A percentile compares a stretch with the other conserved stretches of the same genome.
These are phyloP conservation scores for Ogataea haglerorum DNA, from an alignment of 805 yeast species.

Conservation along the genomic window DNA sequence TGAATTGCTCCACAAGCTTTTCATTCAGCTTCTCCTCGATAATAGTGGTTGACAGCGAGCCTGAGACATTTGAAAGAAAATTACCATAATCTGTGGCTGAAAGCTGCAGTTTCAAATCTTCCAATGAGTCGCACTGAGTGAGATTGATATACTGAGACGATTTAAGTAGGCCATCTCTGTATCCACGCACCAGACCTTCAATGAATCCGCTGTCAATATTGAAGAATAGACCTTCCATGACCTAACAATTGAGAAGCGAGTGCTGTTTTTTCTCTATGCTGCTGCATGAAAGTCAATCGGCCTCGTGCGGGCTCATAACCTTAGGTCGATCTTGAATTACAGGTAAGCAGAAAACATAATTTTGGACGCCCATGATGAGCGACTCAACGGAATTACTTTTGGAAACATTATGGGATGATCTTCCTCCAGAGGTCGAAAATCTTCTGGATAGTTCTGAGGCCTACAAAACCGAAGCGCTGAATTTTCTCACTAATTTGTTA, in stretches of 20 bases:
- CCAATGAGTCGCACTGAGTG: conserved; percentile 93
- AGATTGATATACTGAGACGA: conserved; percentile 82
- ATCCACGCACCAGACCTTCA: conserved; percentile 94
- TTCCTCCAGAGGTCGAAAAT: conserved; percentile 22
- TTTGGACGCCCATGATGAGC: neutral
- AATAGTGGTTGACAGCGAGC: conserved; percentile 80
- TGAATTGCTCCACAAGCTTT: conserved; percentile 78
- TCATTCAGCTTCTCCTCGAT: conserved; percentile 76
- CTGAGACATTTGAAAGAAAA: conserved; percentile 76
- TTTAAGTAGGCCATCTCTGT: conserved; percentile 76
- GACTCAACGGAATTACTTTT: conserved; percentile 31
- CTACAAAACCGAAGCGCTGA: conserved; percentile 35
- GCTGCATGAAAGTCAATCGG: conserved; percentile 10
- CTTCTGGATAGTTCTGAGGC: conserved; percentile 29
- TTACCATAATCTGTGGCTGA: conserved; percentile 96
- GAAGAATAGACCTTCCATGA: conserved; percentile 91
- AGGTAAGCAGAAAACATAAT: neutral
- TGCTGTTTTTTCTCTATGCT: conserved; percentile 6
- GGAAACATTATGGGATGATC: conserved; percentile 33
- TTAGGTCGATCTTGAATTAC: neutral
- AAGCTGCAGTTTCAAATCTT: conserved; percentile 89
- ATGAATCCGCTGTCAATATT: conserved; percentile 86
- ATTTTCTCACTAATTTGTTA: conserved; percentile 38
- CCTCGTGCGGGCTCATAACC: conserved; percentile 12
- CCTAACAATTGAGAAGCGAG: conserved; percentile 2